Evolutionary conservation across 768 basidiomycete genomes (phyloP).

Genomic region (Rhodocollybia butyracea): DNA sequence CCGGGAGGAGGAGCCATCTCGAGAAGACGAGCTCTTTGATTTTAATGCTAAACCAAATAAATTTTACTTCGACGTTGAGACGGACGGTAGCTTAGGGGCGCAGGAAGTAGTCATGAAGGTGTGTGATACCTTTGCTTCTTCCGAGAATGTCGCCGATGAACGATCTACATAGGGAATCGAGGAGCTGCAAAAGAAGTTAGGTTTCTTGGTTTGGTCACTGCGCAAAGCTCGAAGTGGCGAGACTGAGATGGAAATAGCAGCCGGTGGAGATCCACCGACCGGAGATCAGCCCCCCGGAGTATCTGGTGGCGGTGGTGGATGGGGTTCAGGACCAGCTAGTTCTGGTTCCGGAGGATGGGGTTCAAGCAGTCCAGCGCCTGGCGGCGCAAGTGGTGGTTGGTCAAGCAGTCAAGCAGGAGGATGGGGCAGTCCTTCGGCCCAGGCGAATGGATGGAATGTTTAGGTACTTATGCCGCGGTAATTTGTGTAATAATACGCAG

Average conservation of each 20-base stretch:
- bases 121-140: conserved; percentile 8
- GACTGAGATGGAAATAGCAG: conserved; percentile 52
- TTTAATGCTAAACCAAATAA: conserved; percentile 83
- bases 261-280: conserved; percentile 33
- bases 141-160: background rate
- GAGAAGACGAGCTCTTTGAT: conserved; percentile 84
- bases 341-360: conserved; percentile 31
- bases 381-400: conserved; percentile 9
- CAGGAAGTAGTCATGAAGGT: conserved; percentile 91
- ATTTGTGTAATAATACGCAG: background rate
- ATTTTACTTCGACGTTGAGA: conserved; percentile 95
- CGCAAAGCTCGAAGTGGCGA: conserved; percentile 47
- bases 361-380: conserved; percentile 16
- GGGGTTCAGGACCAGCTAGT: conserved; percentile 13
- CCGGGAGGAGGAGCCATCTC: conserved; percentile 73
- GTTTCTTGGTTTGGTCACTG: conserved; percentile 66
- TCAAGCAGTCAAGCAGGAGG: conserved; percentile 29
- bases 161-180: conserved; percentile 55
- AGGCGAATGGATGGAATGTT: conserved; percentile 55
- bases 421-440: conserved; percentile 48
- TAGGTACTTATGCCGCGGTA: conserved; percentile 15
- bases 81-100: conserved; percentile 84
- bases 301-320: conserved; percentile 19
- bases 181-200: conserved; percentile 78
- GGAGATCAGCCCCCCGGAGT: conserved; percentile 13